Evolutionary conservation across 345 rosid genomes (phyloP).

Genomic region (Clausena lansium): DNA sequence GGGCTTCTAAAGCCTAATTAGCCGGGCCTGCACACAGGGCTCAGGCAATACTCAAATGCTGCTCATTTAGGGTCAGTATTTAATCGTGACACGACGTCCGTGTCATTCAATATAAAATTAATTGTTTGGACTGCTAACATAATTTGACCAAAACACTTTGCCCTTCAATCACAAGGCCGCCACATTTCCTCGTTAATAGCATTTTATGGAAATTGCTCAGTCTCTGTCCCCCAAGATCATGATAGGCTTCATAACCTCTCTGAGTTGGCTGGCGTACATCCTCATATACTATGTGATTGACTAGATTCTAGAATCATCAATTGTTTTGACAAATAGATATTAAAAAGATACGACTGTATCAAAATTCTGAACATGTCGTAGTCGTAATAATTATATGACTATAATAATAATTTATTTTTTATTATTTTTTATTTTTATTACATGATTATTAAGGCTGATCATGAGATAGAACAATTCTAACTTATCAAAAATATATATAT

Average conservation of each 20-base stretch:
- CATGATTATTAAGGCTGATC: too few relatives aligned
- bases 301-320: too few relatives aligned
- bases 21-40: neutral
- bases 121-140: neutral
- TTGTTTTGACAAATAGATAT: too few relatives aligned
- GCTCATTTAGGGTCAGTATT: neutral
- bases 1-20: neutral
- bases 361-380: too few relatives aligned
- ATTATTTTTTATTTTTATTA: too few relatives aligned
- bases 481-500: too few relatives aligned
- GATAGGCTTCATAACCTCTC: neutral
- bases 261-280: neutral
- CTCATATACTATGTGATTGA: too few relatives aligned
- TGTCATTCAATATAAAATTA: neutral
- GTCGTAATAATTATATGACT: too few relatives aligned
- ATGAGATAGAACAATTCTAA: too few relatives aligned
- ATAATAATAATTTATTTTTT: too few relatives aligned
- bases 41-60: too few relatives aligned
- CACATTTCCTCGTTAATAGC: neutral
- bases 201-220: neutral
- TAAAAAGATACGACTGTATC: too few relatives aligned
- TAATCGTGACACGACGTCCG: neutral
- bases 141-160: neutral
- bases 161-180: neutral
- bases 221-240: neutral